Evolutionary conservation across 2,329 filamentous ascomycete genomes (phyloP).

Genomic region (Pestalotiopsis sp.): DNA sequence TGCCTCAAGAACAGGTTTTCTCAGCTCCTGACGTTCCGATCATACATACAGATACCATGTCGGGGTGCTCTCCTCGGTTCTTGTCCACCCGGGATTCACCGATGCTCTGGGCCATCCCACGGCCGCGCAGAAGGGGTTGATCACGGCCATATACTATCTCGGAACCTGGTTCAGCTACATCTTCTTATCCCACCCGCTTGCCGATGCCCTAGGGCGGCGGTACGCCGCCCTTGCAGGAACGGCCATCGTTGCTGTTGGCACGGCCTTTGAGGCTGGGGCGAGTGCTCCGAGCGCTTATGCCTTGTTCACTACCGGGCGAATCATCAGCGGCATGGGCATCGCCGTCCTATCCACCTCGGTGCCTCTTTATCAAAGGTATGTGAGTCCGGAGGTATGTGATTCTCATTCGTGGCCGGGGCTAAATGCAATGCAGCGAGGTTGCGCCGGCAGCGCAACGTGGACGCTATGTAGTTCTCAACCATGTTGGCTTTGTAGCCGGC

Average conservation of each 20-base stretch:
- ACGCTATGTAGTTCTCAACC: constrained; percentile 60
- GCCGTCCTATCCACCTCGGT: constrained; percentile 59
- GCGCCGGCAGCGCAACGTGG: constrained; percentile 56
- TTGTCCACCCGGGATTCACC: constrained; percentile 58
- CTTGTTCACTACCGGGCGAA: constrained; percentile 54
- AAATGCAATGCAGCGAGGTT: constrained; percentile 46
- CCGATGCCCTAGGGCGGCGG: constrained; percentile 54
- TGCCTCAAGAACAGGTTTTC: neutral
- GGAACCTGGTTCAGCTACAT: constrained; percentile 60
- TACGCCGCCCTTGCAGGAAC: constrained; percentile 53
- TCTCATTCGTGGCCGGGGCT: neutral
- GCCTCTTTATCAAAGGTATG: constrained; percentile 58
- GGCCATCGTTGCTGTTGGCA: constrained; percentile 49
- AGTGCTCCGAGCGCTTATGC: constrained; percentile 41
- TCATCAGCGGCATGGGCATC: constrained; percentile 55
- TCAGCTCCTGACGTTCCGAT: neutral
- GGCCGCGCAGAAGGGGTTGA: constrained; percentile 49
- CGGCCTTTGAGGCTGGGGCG: constrained; percentile 48
- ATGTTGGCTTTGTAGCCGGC: constrained; percentile 59
- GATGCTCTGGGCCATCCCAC: constrained; percentile 46
- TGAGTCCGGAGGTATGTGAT: neutral
- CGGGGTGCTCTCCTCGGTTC: constrained; percentile 58
- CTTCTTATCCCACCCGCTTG: constrained; percentile 53
- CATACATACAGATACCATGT: constrained; percentile 48
- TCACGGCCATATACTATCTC: constrained; percentile 61